Percentiles rank a stretch among this genome's conserved stretches.
phyloP scores from a whole-genome alignment of 148 eudicot genomes.

The Beta vulgaris region DNA sequence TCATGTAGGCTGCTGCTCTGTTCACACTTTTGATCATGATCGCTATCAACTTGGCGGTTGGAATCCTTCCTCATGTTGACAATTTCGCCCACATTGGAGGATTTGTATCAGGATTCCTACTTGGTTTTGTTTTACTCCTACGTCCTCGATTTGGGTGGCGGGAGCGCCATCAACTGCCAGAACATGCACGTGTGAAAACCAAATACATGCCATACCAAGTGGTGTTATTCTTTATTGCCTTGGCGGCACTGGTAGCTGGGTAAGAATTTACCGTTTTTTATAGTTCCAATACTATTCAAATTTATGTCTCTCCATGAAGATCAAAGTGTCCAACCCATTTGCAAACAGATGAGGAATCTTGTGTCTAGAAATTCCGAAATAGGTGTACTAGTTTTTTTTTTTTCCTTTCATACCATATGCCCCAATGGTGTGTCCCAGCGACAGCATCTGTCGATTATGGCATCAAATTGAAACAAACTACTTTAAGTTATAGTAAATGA shows the following conservation, averaged over 20 bases:
- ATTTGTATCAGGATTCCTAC: constrained; percentile 66
- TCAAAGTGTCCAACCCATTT: background rate
- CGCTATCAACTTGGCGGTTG: constrained; percentile 69
- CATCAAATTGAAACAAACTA: background rate
- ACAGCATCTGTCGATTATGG: too few relatives aligned
- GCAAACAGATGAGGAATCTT: too few relatives aligned
- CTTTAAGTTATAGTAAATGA: background rate
- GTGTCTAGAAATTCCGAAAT: too few relatives aligned
- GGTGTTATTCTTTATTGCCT: constrained; percentile 43
- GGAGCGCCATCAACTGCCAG: constrained; percentile 62
- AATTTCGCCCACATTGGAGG: constrained; percentile 94
- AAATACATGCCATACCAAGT: constrained; percentile 57
- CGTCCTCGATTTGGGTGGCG: constrained; percentile 84
- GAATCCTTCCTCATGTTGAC: constrained; percentile 87
- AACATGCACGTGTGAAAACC: constrained; percentile 52
- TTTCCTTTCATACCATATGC: too few relatives aligned
- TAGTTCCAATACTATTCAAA: background rate
- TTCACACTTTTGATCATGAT: constrained; percentile 69
- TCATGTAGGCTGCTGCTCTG: constrained; percentile 67
- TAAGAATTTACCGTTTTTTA: constrained; percentile 40
- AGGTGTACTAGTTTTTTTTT: too few relatives aligned
- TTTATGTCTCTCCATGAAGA: background rate
- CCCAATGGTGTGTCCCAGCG: too few relatives aligned
- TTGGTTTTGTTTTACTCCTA: constrained; percentile 64
- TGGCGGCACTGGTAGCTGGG: constrained; percentile 55